Percentiles rank a stretch among this genome's conserved stretches.
Evolutionary conservation across 805 yeast species (phyloP).

Genomic region (Zygosaccharomyces rouxii): DNA sequence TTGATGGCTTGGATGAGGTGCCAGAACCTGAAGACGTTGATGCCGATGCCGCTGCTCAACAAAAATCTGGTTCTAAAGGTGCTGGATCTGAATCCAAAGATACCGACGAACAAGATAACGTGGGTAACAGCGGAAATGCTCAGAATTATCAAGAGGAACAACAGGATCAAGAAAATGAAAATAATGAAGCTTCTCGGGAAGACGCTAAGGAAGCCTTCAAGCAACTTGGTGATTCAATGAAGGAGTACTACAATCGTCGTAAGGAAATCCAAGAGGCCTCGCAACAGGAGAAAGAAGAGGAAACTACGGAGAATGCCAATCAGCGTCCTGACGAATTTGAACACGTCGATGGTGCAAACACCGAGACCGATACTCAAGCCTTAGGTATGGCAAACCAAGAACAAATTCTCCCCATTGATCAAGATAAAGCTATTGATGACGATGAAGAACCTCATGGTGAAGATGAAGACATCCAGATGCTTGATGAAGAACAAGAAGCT

Average conservation of each 20-base stretch:
- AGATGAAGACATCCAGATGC: constrained; percentile 35
- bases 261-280: constrained; percentile 78
- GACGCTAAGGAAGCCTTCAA: constrained; percentile 73
- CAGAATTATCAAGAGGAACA: constrained; percentile 43
- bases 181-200: constrained; percentile 54
- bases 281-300: constrained; percentile 45
- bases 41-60: constrained; percentile 55
- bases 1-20: constrained; percentile 47
- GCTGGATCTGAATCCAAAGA: constrained; percentile 56
- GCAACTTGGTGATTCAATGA: constrained; percentile 85
- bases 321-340: constrained; percentile 82
- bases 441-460: constrained; percentile 40
- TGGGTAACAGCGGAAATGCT: constrained; percentile 63
- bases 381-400: constrained; percentile 84
- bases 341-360: constrained; percentile 74
- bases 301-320: constrained; percentile 45
- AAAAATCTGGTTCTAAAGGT: constrained; percentile 56
- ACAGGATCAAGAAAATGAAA: constrained; percentile 38
- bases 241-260: constrained; percentile 85
- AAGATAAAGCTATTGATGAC: constrained; percentile 78
- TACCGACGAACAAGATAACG: constrained; percentile 54
- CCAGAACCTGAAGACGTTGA: constrained; percentile 47
- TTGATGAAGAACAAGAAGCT: constrained; percentile 32
- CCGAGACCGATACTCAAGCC: constrained; percentile 83
- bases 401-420: constrained; percentile 69